Percentiles rank a stretch among this genome's conserved stretches.
These are phyloP conservation scores for Pleurotus giganteus DNA, from an alignment of 768 basidiomycete genomes.

Conservation along the genomic window DNA sequence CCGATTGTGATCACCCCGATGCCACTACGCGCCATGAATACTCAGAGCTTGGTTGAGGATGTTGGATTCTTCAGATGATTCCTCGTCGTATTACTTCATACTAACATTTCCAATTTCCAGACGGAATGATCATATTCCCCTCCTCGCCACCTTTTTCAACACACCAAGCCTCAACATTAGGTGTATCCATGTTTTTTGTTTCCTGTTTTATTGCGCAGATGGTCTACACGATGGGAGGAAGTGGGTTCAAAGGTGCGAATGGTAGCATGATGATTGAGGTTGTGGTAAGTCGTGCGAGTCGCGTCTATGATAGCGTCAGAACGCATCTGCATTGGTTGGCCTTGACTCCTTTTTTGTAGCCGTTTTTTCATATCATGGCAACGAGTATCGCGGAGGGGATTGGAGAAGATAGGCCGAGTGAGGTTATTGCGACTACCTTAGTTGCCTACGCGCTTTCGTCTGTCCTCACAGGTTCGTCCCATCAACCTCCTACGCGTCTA, in stretches of 20 bases:
- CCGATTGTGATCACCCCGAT: background rate
- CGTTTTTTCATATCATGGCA: slow-evolving; percentile 94
- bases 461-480: slow-evolving; percentile 72
- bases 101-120: slow-evolving; percentile 28
- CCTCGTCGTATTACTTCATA: background rate
- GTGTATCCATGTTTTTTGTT: slow-evolving; percentile 95
- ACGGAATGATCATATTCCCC: slow-evolving; percentile 97
- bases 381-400: slow-evolving; percentile 69
- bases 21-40: too few relatives aligned
- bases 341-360: slow-evolving; percentile 40
- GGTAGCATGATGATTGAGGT: slow-evolving; percentile 99
- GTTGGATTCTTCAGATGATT: background rate
- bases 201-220: slow-evolving; percentile 78
- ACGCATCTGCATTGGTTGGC: background rate
- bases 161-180: slow-evolving; percentile 67
- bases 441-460: slow-evolving; percentile 86
- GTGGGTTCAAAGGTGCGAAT: slow-evolving; percentile 86
- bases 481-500: background rate
- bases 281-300: slow-evolving; percentile 61
- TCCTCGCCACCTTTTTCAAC: slow-evolving; percentile 74
- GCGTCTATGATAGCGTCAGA: slow-evolving; percentile 24
- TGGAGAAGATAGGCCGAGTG: slow-evolving; percentile 63
- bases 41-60: too few relatives aligned
- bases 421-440: slow-evolving; percentile 89
- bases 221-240: slow-evolving; percentile 83